Base-by-base conservation (phyloP, 441 rosid genomes). In the Arabidopsis hybrid region DNA sequence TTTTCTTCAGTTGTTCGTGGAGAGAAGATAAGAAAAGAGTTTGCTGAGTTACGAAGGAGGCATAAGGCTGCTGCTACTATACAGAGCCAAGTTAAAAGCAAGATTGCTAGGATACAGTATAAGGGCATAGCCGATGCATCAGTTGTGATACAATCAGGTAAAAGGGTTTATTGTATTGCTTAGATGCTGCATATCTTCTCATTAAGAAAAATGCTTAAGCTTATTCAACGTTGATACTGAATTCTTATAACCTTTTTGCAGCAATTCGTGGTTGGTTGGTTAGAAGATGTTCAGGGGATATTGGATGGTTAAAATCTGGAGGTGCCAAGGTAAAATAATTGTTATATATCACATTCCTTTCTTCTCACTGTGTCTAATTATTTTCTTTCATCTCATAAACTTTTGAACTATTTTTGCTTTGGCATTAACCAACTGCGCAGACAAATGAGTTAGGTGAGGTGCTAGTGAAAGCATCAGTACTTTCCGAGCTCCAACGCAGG, bases 261-360 rank as follows among this genome's bases (percentile, higher is more conserved):
- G 99, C 59, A 62, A 83, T 93, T 77, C 99, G 99, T 62, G 99
- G 98, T 68, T 91, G 95, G 92, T 77, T 93, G 86, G 97, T 90
- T 67, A 86, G 99, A 85, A 87, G 92, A 85, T 96, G 96, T 83
- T 89, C 98, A 0, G 96, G 96, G 65, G 87, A 93, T 74, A 65
- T 85, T 64, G 89, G 93, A 72, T 83, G 88, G 74, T 51, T 90
- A 76, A 83, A 78, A 63, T 81, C 91, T 74, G 87, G 80, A 32
- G 81, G 72, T 56, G 13, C 68, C 13, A 85, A 88, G 97, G 97
- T 96, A 34, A 8, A 57, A 7, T 34, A 49, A 12, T 52, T 60
- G 9, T 21, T 34, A 2, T 52, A 60, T 38, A 21, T 67, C 36
- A 38, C 63, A 9, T 35, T 47, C 66, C 1, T 63, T 29, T 71